Evolutionary conservation across 257 asterid species (phyloP).

Genomic region (Solanum ossicruentum): DNA sequence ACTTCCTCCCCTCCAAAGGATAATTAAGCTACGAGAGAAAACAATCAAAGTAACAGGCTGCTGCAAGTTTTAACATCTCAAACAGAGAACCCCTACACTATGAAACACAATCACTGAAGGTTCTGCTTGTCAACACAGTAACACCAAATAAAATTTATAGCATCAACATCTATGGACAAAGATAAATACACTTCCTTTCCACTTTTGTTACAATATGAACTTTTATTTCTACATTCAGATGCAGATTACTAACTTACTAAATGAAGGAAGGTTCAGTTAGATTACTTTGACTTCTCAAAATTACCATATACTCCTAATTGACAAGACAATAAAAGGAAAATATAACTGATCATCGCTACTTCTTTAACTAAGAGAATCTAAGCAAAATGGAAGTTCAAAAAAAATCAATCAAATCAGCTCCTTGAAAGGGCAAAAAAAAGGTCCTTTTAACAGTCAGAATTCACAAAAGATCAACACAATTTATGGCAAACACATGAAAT

Average conservation of each 20-base stretch:
- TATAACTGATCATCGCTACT: not conserved
- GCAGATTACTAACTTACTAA: not conserved
- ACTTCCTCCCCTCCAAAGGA: not conserved
- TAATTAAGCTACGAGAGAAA: not conserved
- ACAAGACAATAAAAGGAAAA: not conserved
- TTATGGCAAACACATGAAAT: not conserved
- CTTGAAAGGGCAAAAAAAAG: not conserved
- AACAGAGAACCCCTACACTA: not conserved
- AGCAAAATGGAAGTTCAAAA: not conserved
- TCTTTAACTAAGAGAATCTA: not conserved
- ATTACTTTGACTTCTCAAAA: not conserved
- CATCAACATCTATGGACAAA: not conserved
- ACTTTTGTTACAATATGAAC: not conserved
- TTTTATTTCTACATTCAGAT: not conserved
- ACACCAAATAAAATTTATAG: not conserved
- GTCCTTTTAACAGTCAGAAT: not conserved
- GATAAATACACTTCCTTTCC: not conserved
- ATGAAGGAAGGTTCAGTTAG: not conserved
- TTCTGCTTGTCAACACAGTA: not conserved
- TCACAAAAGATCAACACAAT: not conserved
- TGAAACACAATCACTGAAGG: not conserved
- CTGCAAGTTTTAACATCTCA: not conserved
- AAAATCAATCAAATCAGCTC: not conserved
- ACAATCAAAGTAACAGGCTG: not conserved
- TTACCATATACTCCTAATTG: not conserved